Percentiles rank a stretch among this genome's conserved stretches.
Conservation (phyloP, 1,284 basidiomycete species). For the Pyrrhoderma noxium region DNA sequence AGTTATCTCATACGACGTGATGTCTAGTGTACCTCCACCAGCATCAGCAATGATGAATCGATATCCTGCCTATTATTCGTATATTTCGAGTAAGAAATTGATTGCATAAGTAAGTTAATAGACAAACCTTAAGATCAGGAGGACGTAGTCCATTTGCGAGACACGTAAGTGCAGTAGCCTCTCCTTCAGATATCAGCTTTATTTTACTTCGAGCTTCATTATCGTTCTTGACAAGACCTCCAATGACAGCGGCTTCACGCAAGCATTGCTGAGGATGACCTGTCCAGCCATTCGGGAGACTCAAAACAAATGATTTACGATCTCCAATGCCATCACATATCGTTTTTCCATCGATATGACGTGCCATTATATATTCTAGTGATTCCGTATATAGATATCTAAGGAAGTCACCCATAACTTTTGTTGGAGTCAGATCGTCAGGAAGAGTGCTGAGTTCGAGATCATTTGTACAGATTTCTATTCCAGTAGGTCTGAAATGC, state of each 20-base stretch:
- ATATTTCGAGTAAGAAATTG: no score
- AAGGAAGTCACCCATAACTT: constrained; percentile 73
- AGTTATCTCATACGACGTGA: constrained; percentile 67
- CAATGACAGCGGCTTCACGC: constrained; percentile 60
- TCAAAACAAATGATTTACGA: constrained; percentile 61
- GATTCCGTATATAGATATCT: constrained; percentile 66
- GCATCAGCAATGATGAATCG: constrained; percentile 72
- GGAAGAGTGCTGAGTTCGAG: constrained; percentile 63
- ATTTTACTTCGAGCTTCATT: constrained; percentile 61
- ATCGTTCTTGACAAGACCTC: constrained; percentile 58
- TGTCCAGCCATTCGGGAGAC: constrained; percentile 77
- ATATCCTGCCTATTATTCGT: constrained; percentile 53
- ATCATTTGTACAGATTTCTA: constrained; percentile 72
- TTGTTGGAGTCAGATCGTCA: constrained; percentile 49
- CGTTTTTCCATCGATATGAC: constrained; percentile 56
- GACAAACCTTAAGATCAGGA: constrained; percentile 57
- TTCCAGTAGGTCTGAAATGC: constrained; percentile 60
- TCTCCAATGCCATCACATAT: constrained; percentile 51
- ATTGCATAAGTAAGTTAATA: no score
- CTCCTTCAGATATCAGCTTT: constrained; percentile 70
- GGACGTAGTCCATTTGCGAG: constrained; percentile 64
- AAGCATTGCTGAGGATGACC: constrained; percentile 73
- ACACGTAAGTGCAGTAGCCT: constrained; percentile 75
- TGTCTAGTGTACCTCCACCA: constrained; percentile 71
- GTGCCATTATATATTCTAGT: constrained; percentile 62